Conservation (phyloP, 768 basidiomycete genomes). For the Suillus alpinus region DNA sequence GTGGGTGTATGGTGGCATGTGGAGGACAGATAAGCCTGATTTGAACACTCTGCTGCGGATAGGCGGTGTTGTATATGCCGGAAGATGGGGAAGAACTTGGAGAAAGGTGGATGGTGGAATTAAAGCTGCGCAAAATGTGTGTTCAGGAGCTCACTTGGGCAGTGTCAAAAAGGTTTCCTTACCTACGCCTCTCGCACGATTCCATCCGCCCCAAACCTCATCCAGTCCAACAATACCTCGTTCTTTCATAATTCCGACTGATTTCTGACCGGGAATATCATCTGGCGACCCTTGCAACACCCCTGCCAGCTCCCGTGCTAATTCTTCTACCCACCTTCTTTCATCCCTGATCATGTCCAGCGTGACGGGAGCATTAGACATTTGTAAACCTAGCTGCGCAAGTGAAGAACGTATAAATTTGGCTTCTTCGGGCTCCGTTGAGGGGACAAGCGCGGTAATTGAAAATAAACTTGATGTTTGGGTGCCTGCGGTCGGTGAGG, state of each 20-base stretch:
- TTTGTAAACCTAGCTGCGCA: conserved; percentile 82
- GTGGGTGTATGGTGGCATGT: conserved; percentile 75
- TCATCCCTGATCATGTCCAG: conserved; percentile 87
- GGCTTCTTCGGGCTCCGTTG: conserved; percentile 73
- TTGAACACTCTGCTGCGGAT: conserved; percentile 66
- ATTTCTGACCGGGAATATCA: conserved; percentile 12
- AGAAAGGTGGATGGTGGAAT: conserved; percentile 86
- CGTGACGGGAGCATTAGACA: conserved; percentile 79
- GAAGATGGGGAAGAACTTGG: conserved; percentile 68
- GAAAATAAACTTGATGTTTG: conserved; percentile 20
- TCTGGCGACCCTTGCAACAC: conserved; percentile 54
- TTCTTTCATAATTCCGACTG: conserved; percentile 67
- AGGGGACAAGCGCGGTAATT: conserved; percentile 31
- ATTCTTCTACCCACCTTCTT: conserved; percentile 69
- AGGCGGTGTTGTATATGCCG: conserved; percentile 60
- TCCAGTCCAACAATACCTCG: conserved; percentile 85
- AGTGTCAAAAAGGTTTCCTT: conserved; percentile 25
- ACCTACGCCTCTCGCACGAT: conserved; percentile 90
- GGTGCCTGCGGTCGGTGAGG: conserved; percentile 17
- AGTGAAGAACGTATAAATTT: conserved; percentile 87
- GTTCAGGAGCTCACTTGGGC: conserved; percentile 1
- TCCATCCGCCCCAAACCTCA: conserved; percentile 96
- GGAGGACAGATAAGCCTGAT: conserved; percentile 77
- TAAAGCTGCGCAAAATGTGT: conserved; percentile 54
- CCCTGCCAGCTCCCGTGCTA: conserved; percentile 77